Conservation (phyloP, 768 basidiomycete species). For the Rhodotorula graminis region DNA sequence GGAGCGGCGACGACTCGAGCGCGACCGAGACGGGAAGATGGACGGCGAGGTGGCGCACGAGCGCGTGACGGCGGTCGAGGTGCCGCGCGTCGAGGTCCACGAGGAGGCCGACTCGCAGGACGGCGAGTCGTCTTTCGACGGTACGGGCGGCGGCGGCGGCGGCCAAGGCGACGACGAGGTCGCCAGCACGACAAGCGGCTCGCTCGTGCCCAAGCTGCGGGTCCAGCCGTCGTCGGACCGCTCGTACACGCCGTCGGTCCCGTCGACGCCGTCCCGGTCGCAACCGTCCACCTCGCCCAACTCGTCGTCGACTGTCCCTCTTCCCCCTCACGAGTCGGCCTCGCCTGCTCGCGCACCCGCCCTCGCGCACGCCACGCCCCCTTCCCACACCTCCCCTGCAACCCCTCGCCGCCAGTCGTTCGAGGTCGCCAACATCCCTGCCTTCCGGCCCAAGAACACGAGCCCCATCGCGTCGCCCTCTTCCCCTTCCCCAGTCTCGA, state of each 20-base stretch:
- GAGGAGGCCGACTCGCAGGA: neutral
- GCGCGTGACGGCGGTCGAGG: too few relatives aligned
- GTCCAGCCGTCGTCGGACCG: conserved; percentile 22
- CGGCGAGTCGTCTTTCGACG: neutral
- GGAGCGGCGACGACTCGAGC: conserved; percentile 1
- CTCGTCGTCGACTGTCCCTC: neutral
- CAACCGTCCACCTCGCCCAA: neutral
- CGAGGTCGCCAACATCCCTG: neutral
- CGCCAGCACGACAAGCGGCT: neutral
- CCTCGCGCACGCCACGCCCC: too few relatives aligned
- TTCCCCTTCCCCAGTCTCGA: neutral
- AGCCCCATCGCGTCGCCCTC: neutral
- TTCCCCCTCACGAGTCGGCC: neutral
- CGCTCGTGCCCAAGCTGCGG: conserved; percentile 9
- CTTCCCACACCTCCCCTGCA: accelerated
- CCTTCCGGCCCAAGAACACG: neutral
- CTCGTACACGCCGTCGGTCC: conserved; percentile 22
- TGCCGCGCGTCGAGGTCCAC: neutral
- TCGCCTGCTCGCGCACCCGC: too few relatives aligned
- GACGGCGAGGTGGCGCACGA: neutral
- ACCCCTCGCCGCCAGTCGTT: neutral
- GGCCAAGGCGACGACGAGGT: neutral
- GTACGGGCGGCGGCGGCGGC: neutral
- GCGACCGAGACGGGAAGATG: neutral
- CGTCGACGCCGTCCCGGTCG: conserved; percentile 2